Base-by-base conservation (phyloP, 495 filamentous ascomycete species). In the Thermothielavioides terrestris region DNA sequence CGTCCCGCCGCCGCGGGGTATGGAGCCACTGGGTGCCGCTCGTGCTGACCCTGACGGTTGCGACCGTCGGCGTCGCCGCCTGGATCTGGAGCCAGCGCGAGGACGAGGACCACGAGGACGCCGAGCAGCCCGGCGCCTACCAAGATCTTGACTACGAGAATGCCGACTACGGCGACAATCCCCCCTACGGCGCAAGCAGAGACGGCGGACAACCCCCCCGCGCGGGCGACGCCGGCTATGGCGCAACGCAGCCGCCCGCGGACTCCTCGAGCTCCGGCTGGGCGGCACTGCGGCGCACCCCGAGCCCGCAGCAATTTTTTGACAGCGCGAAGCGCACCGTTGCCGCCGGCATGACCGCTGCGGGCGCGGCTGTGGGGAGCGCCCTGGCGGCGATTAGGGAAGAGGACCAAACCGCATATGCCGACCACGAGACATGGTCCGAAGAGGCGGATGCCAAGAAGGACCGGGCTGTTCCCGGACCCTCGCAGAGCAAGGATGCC, bases 61-160 rank as follows among this genome's bases (percentile, higher is more conserved):
- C 89, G 30, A 86, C 89, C 20, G 77, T 85, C 44, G 87, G 88
- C 25, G 70, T 92, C 43, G 89, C 82, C 22, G 88, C 89, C 20
- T 96, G 90, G 90, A 79, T 90, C 25, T 94, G 88, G 89, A 91
- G 84, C 67, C 87, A 92, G 70, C 81, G 87, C 61, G 78, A 69
- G 49, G 83, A 82, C 49, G 58, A 56, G 9, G 53, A 60, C 20
- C 46, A 48, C 14, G 74, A 85, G 56, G 84, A 88, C 17, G 79
- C 86, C 40, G 81, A 83, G 39, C 64, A 69, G 45, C 52, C 55
- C 22, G 65, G 62, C 32, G 61, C 57, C 14, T 50, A 54, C 26
- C 61, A 63, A 26, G 69, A 65, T 52, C 68, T 80, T 46, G 73
- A 78, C 42, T 73, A 77, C 53, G 67, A 74, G 20, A 66, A 72